phyloP scores from a whole-genome alignment of 2,329 filamentous ascomycete genomes.

The Penicillium sp. region DNA sequence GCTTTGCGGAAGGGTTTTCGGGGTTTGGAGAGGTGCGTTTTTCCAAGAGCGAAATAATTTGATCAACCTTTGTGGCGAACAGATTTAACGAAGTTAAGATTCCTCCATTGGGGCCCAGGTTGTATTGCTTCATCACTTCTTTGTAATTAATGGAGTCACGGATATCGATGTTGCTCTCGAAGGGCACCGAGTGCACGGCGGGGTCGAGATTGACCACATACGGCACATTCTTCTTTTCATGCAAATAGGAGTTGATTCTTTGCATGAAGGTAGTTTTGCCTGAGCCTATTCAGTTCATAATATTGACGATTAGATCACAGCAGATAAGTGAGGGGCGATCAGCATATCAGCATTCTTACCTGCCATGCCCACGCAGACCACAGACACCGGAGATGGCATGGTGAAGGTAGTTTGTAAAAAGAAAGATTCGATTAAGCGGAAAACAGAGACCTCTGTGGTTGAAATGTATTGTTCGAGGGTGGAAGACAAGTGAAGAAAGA shows the following conservation, averaged over 20 bases:
- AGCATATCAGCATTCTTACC: constrained; percentile 43
- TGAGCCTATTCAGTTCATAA: constrained; percentile 50
- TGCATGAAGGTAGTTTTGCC: constrained; percentile 99
- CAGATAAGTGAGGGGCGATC: constrained; percentile 1
- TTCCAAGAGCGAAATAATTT: constrained; percentile 79
- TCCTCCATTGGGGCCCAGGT: constrained; percentile 90
- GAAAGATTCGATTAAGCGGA: neutral
- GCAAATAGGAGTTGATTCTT: constrained; percentile 86
- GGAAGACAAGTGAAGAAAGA: constrained; percentile 7
- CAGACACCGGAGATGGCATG: constrained; percentile 53
- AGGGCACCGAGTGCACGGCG: constrained; percentile 84
- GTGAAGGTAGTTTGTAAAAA: constrained; percentile 9
- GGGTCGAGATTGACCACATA: constrained; percentile 97
- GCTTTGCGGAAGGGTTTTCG: constrained; percentile 41
- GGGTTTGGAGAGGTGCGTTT: constrained; percentile 63
- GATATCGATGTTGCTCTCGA: constrained; percentile 96
- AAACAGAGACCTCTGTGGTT: neutral
- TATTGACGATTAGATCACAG: constrained; percentile 3
- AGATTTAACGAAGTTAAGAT: constrained; percentile 93
- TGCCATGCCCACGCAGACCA: constrained; percentile 96
- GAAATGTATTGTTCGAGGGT: neutral
- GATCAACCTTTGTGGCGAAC: constrained; percentile 96
- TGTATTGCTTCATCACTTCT: constrained; percentile 99
- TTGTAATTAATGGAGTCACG: constrained; percentile 98
- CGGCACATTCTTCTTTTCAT: constrained; percentile 67